Base-by-base conservation (phyloP, 2,329 filamentous ascomycete species). In the Lecanicillium sp. region DNA sequence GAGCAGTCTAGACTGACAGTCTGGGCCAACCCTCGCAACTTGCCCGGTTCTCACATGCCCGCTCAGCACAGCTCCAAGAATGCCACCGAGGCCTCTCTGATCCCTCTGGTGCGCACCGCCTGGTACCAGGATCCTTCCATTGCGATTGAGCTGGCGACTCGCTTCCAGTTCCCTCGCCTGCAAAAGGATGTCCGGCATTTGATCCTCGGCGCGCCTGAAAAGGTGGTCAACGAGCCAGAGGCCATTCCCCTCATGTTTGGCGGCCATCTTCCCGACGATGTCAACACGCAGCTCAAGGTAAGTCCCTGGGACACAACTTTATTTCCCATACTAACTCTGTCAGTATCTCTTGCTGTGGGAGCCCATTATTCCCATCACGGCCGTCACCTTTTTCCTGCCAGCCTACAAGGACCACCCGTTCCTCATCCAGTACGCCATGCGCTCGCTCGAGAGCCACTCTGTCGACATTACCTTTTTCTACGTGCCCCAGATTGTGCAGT, bases 391-490 rank as follows among this genome's bases (percentile, higher is more conserved):
- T 62, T 97, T 98, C 66, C 60, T 95, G 49, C 94, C 94, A 1
- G 80, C 83, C 1, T 98, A 94, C 59, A 80, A 81, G 29, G 90
- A 95, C 52, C 84, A 99, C 54, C 86, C 94, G 0, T 94, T 89
- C 61, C 74, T 98, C 38, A 78, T 97, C 29, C 94, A 99, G 59
- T 98, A 97, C 59, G 92, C 92, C 2, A 94, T 98, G 81, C 79
- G 89, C 52, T 87, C 92, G 3, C 64, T 99, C 34, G 92, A 98
- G 57, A 89, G 84, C 49, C 92, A 98, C 54, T 83, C 88, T 0
- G 82, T 96, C n/a, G 92, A 97, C 56, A 81, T 97, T 15, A 95
- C 90, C 0, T 98, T 99, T 71, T 98, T 97, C 64, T 97, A 96
- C 55, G 92, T 99, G 3, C 92, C 94, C 6, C 92, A 99, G 58